These are phyloP conservation scores for Nicotiana rustica DNA, from an alignment of 305 asterid genomes.

Conservation along the genomic window DNA sequence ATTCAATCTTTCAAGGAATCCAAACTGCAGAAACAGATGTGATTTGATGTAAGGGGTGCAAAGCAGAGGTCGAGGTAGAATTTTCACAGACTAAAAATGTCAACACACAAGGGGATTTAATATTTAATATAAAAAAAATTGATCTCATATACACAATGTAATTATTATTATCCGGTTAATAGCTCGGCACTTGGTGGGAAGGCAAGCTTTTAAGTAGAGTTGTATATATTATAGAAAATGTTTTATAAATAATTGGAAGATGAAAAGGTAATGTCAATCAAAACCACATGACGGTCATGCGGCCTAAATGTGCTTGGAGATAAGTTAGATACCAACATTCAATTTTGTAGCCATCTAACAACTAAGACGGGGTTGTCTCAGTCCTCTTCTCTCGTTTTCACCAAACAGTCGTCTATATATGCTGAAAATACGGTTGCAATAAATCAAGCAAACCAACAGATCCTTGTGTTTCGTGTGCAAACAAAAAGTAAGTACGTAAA, in stretches of 20 bases:
- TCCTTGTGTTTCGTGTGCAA: neutral
- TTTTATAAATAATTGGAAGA: neutral
- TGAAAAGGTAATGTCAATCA: neutral
- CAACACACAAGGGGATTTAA: no score
- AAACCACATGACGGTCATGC: constrained; percentile 30
- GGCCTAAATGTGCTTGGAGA: constrained; percentile 1
- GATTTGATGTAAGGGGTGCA: neutral
- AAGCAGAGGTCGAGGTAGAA: neutral
- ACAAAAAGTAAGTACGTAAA: neutral
- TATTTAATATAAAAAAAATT: no score
- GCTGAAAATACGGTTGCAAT: constrained; percentile 19
- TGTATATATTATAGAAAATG: neutral
- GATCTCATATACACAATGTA: no score
- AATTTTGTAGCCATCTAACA: constrained; percentile 32
- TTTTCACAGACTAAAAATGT: no score
- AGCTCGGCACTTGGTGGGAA: neutral
- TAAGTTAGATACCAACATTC: constrained; percentile 15
- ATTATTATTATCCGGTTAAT: no score
- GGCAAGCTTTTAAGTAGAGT: neutral
- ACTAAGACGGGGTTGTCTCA: constrained; percentile 23
- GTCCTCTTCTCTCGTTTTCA: constrained; percentile 26
- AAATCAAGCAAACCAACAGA: neutral
- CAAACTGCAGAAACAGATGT: neutral
- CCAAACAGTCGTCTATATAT: neutral
- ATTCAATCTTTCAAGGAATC: neutral